Base-by-base conservation (phyloP, 371 early-diverging fungal genomes). In the Circinella umbellata region DNA sequence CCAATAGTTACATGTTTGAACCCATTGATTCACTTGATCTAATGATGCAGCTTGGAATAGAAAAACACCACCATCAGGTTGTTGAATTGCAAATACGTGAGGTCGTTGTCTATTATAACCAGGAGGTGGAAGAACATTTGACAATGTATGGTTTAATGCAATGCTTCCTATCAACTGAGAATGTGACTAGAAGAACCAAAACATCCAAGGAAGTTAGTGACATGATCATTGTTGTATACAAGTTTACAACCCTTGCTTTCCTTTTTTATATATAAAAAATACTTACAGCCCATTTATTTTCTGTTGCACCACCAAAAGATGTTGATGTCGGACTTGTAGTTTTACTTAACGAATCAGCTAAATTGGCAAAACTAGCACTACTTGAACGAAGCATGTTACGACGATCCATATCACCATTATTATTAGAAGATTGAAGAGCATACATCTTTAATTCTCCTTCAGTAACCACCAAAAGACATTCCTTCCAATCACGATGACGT, bases 1-100 rank as follows among this genome's bases (percentile, higher is more conserved):
- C 96, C 97, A 97, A 69, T 91, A 94, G 77, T 96, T 97, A 70
- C 96, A 92, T n/a, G 90, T 89, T 0, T 85, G 74, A 0, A 93
- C 93, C 98, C 98, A 98, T 66, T 89, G 91, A 53, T 84, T 84
- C 17, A 92, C 86, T 51, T 88, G 87, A 20, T 89, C 87, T 27
- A 80, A 83, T 5, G 87, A 87, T 6, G 80, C 79, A 1, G 91
- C 88, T 76, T 98, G 95, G 84, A 96, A 95, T 13, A 97, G 82
- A 61, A 91, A 91, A 11, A 92, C 91, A 13, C 90, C 90, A 14
- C 95, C 95, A 69, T 91, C 88, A 15, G 90, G 84, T 48, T 94
- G 85, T 66, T 91, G 92, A n/a, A 98, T 80, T 5, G 94, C 93
- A 85, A 97, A 95, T n/a, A 93, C 95, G 74, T 93, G 85, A 48